These are phyloP conservation scores for Creolimax fragrantissima DNA, from an alignment of 78 protist genomes.

Conservation along the genomic window DNA sequence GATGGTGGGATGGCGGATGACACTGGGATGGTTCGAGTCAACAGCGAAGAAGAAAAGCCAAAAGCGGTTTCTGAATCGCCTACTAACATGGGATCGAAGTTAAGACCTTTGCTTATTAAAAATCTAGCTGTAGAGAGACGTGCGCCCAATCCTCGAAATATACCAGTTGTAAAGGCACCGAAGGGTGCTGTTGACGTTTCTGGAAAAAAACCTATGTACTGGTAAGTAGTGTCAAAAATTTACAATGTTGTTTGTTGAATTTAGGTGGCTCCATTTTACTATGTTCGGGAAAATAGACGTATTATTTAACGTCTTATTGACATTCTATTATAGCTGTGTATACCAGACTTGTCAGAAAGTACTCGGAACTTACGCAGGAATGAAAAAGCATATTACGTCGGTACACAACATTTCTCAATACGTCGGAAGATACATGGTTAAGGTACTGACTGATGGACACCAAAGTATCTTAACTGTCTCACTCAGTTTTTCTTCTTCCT, in stretches of 20 bases:
- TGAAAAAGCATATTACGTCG: background rate
- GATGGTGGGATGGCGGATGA: background rate
- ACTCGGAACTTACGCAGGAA: background rate
- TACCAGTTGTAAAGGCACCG: background rate
- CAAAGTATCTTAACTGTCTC: too few species aligned
- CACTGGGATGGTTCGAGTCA: background rate
- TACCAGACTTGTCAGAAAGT: background rate
- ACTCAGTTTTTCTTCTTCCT: too few species aligned
- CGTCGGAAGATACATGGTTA: background rate
- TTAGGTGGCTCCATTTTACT: background rate
- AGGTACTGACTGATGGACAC: too few species aligned
- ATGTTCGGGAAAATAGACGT: background rate
- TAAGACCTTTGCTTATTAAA: background rate
- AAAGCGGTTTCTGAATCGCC: background rate
- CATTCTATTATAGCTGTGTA: background rate
- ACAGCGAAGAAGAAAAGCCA: background rate
- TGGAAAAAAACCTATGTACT: background rate
- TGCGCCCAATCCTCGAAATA: background rate
- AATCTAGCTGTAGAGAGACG: background rate
- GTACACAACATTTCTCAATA: background rate
- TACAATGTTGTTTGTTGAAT: background rate
- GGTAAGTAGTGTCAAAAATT: too few species aligned
- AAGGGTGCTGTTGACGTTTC: background rate
- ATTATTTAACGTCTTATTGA: background rate
- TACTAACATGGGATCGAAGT: background rate